A percentile compares a stretch with the other conserved stretches of the same genome.
Conservation (phyloP, 345 rosid species). For the Zanthoxylum bungeanum region DNA sequence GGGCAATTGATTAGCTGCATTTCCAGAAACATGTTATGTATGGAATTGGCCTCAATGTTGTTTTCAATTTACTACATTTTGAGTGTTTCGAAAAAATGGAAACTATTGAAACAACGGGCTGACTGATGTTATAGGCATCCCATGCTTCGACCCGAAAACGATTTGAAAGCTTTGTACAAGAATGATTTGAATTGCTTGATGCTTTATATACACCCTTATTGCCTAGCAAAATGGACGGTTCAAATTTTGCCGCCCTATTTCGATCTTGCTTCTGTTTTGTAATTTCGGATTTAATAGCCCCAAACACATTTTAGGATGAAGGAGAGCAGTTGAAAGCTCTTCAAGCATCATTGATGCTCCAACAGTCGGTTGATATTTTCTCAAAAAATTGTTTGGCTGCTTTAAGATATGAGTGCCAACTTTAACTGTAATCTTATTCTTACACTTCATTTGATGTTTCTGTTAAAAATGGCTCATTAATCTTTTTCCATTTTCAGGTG, state of each 20-base stretch:
- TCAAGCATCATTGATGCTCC: not conserved
- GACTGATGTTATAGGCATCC: no score
- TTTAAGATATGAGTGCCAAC: not conserved
- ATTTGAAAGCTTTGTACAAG: no score
- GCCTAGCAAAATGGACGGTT: no score
- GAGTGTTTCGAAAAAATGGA: no score
- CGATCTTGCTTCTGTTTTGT: no score
- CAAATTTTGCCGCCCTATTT: no score
- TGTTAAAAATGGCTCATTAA: not conserved
- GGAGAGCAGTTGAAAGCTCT: not conserved
- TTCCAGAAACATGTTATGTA: not conserved
- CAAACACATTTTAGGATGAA: not conserved
- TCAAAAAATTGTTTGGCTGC: not conserved
- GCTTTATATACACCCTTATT: no score
- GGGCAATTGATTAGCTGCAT: not conserved
- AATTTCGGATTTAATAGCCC: not conserved
- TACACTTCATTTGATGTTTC: not conserved
- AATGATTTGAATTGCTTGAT: no score
- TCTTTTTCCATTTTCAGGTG: constrained; percentile 54
- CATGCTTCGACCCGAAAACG: no score
- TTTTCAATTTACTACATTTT: no score
- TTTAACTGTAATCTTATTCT: not conserved
- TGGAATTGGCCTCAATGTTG: no score
- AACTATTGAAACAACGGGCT: no score
- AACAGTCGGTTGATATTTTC: not conserved